Conservation (phyloP, 2,329 filamentous ascomycete species). For the Plenodomus lindquistii region DNA sequence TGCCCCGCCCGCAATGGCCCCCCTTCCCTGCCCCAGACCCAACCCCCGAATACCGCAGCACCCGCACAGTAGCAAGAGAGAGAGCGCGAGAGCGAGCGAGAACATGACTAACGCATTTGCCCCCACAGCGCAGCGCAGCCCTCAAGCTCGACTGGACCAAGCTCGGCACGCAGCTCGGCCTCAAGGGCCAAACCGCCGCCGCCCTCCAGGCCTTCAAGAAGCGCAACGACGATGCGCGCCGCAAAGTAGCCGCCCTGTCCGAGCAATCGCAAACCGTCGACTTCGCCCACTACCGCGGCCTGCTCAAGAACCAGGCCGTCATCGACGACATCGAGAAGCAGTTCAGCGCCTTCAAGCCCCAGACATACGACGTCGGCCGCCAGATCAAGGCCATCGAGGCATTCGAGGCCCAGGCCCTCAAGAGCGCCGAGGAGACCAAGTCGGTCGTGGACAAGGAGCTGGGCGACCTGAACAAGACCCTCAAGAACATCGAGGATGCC, state of each 20-base stretch:
- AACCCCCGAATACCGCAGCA: neutral
- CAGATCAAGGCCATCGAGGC: conserved; percentile 98
- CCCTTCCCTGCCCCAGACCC: conserved; percentile 5
- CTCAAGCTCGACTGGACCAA: conserved; percentile 99
- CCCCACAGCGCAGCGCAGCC: conserved; percentile 86
- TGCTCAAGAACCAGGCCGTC: conserved; percentile 95
- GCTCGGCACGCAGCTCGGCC: conserved; percentile 89
- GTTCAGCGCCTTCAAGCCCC: conserved; percentile 88
- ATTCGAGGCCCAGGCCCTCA: conserved; percentile 94
- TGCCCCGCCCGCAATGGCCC: conserved; percentile 31
- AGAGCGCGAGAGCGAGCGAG: no score
- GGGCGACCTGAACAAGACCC: conserved; percentile 88
- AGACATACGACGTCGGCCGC: conserved; percentile 86
- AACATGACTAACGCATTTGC: conserved; percentile 37
- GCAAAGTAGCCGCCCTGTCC: conserved; percentile 82
- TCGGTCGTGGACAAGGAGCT: conserved; percentile 93
- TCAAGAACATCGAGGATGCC: conserved; percentile 96
- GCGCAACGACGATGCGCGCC: conserved; percentile 98
- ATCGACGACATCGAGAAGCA: conserved; percentile 97
- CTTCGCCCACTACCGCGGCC: conserved; percentile 87
- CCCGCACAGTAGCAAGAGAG: no score
- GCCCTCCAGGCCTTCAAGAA: conserved; percentile 98
- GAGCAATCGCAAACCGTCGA: conserved; percentile 87
- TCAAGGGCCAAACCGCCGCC: conserved; percentile 90
- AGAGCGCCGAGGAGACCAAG: conserved; percentile 98